Conservation (phyloP, 1,284 basidiomycete genomes). For the Ganoderma lucidum region DNA sequence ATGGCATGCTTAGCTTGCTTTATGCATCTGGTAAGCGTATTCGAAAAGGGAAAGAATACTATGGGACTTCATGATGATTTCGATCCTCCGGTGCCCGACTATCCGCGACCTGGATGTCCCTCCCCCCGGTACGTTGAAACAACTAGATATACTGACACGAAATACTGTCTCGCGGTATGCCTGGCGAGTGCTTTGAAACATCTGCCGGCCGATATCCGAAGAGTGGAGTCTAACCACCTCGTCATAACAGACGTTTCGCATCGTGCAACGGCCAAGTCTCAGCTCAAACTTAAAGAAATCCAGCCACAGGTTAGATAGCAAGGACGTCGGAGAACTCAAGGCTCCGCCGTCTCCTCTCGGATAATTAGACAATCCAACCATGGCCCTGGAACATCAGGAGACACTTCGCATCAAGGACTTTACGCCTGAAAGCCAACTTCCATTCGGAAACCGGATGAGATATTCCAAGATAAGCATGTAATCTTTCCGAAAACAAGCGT, state of each 20-base stretch:
- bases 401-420: neutral
- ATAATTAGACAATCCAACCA: neutral
- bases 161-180: neutral
- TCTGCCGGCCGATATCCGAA: neutral
- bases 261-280: neutral
- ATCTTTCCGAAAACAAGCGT: neutral
- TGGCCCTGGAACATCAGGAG: neutral
- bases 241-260: too few relatives aligned
- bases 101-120: neutral
- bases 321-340: too few relatives aligned
- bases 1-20: neutral
- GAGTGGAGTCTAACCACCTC: neutral
- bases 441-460: neutral
- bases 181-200: neutral
- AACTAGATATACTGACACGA: too few relatives aligned
- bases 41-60: neutral
- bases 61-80: neutral
- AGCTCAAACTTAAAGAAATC: too few relatives aligned
- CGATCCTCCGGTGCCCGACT: neutral
- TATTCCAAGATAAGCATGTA: neutral
- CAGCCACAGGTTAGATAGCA: too few relatives aligned
- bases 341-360: too few relatives aligned
- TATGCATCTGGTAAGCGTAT: neutral
- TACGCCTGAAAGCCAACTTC: neutral
- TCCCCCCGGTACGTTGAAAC: neutral